phyloP scores from a whole-genome alignment of 73 alveolate genomes.

The Paramecium caudatum region DNA sequence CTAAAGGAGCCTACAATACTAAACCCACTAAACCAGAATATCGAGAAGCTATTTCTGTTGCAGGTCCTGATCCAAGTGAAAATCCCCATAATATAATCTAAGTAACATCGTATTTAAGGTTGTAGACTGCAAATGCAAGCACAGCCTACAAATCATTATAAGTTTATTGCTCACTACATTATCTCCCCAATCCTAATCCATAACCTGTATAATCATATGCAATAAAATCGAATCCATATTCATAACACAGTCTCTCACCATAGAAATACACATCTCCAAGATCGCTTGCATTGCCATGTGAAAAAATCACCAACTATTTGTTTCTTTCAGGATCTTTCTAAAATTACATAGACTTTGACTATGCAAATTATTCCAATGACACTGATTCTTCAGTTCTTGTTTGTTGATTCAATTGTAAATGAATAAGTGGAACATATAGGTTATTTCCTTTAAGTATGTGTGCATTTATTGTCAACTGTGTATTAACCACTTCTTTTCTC shows the following conservation, averaged over 20 bases:
- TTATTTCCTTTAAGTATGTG: neutral
- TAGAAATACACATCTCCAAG: constrained; percentile 47
- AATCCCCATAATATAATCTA: constrained; percentile 63
- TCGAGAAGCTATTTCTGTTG: constrained; percentile 32
- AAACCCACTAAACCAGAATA: constrained; percentile 5
- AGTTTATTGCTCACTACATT: constrained; percentile 32
- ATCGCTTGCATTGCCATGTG: constrained; percentile 67
- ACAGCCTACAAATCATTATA: constrained; percentile 51
- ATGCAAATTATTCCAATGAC: neutral
- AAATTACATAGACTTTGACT: neutral
- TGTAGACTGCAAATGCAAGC: constrained; percentile 17
- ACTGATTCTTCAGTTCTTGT: neutral
- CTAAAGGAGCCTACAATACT: constrained; percentile 23
- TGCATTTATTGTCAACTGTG: neutral
- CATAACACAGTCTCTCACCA: neutral
- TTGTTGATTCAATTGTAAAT: neutral
- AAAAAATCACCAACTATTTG: neutral
- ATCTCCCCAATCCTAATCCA: constrained; percentile 42
- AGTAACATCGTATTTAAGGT: neutral
- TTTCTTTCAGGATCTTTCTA: neutral
- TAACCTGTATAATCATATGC: constrained; percentile 67
- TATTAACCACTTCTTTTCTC: neutral
- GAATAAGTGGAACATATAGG: constrained; percentile 31
- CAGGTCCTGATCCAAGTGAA: constrained; percentile 64
- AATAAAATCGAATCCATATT: constrained; percentile 39